phyloP scores from a whole-genome alignment of 768 basidiomycete genomes.

The Chiua virens region DNA sequence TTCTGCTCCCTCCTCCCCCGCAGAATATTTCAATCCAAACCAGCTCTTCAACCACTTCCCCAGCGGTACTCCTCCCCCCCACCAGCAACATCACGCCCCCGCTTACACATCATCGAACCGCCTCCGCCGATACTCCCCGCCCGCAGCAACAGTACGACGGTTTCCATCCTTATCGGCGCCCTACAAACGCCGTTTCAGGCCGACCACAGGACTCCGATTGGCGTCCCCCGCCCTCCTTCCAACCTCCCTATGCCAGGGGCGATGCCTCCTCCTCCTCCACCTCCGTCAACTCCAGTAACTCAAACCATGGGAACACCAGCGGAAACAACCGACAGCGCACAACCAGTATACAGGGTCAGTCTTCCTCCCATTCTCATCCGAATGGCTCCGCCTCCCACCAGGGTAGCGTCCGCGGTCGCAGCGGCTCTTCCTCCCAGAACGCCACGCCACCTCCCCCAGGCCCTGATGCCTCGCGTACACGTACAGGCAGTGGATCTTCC shows the following conservation, averaged over 20 bases:
- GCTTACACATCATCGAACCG: constrained; percentile 40
- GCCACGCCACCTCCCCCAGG: constrained; percentile 24
- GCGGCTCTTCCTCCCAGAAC: constrained; percentile 31
- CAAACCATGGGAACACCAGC: constrained; percentile 26
- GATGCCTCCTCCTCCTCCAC: constrained; percentile 80
- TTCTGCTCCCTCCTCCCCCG: constrained; percentile 37
- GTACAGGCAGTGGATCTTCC: constrained; percentile 32
- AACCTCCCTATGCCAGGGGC: constrained; percentile 76
- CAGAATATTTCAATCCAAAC: constrained; percentile 60
- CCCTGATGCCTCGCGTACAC: constrained; percentile 28
- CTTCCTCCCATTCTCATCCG: constrained; percentile 43
- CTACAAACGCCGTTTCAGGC: constrained; percentile 37
- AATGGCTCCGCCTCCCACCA: constrained; percentile 30
- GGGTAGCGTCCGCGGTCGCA: constrained; percentile 39
- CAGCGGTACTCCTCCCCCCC: constrained; percentile 68
- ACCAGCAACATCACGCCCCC: constrained; percentile 39
- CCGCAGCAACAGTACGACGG: constrained; percentile 43
- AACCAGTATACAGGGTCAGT: constrained; percentile 72
- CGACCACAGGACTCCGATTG: constrained; percentile 41
- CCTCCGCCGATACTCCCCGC: constrained; percentile 29
- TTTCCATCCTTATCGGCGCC: constrained; percentile 82
- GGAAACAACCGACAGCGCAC: constrained; percentile 56
- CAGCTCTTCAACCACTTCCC: constrained; percentile 68
- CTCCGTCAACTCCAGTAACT: constrained; percentile 68
- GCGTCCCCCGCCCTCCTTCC: constrained; percentile 50